A percentile compares a stretch with the other conserved stretches of the same genome.
These are phyloP conservation scores for Lomentospora prolificans DNA, from an alignment of 2,329 filamentous ascomycete genomes.

Conservation along the genomic window DNA sequence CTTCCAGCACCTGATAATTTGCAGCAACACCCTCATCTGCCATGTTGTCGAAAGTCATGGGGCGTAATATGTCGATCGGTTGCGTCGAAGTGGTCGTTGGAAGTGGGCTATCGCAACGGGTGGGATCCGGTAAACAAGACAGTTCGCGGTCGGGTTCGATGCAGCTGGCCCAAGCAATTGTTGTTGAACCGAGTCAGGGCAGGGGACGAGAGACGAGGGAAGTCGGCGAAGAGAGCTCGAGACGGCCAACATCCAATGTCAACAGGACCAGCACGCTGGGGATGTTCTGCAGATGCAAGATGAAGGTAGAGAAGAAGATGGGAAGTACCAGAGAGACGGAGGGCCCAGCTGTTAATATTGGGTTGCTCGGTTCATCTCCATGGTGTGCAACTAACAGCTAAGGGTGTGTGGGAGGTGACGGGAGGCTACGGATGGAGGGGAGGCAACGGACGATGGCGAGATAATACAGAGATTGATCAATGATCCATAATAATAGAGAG, in stretches of 20 bases:
- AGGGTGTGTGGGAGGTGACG: background rate
- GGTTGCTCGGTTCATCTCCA: background rate
- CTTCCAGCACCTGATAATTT: conserved; percentile 90
- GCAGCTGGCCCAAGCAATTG: background rate
- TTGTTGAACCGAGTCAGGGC: background rate
- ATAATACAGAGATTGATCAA: no score
- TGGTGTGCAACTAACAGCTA: background rate
- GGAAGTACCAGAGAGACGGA: background rate
- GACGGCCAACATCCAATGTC: conserved; percentile 2
- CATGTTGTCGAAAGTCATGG: conserved; percentile 27
- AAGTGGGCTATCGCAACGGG: no score
- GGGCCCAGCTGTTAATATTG: background rate
- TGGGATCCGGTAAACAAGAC: conserved; percentile 4
- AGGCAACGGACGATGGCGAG: no score
- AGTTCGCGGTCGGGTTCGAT: background rate
- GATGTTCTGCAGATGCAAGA: conserved; percentile 1
- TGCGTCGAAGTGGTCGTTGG: background rate
- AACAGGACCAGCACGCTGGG: conserved; percentile 1
- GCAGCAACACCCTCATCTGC: conserved; percentile 61
- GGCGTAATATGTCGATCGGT: background rate
- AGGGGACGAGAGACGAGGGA: background rate
- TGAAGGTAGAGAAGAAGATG: background rate
- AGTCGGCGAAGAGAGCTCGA: background rate
- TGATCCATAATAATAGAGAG: no score
- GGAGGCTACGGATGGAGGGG: background rate